Base-by-base conservation (phyloP, 2,329 filamentous ascomycete species). In the Hirsutella minnesotensis region DNA sequence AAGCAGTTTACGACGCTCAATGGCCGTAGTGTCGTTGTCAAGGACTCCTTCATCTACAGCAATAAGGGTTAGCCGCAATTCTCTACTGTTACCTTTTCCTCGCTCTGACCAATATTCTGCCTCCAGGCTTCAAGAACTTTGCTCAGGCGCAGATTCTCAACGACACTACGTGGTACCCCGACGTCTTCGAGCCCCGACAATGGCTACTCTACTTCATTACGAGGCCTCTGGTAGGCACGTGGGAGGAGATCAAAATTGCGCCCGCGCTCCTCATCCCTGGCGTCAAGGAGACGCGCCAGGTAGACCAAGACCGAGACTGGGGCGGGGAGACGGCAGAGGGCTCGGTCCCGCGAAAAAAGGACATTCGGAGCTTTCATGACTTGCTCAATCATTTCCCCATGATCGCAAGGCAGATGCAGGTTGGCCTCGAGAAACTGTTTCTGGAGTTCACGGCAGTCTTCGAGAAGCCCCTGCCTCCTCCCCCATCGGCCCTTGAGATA, bases 161-260 rank as follows among this genome's bases (percentile, higher is more conserved):
- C 57, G 94, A 98, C 62, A 72, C 76, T 31, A 75, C 95, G 33
- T 96, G 87, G 75, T 94, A 94, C 56, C 82, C 87, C 39, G 86
- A 95, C 55, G 80, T 78, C n/a, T 76, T 86, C 53, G 90, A 96
- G 53, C 82, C 86, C 13, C 83, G 88, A 53, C 86, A 89, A 73
- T 98, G 92, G 88, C 78, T 98, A 36, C 75, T 98, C 46, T 96
- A 96, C 72, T 95, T 89, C 63, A 94, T 98, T 49, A 92, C 90
- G 21, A 81, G 79, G 41, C 92, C 92, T 2, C 68, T 98, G 41
- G 76, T 95, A 18, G 92, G 92, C 20, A 74, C 76, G 1, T 89
- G 83, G 70, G 88, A 95, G 55, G 76, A 87, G 40, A 72, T 79
- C 41, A 81, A 79, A 49, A 81, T 90, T 40, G 63, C 74, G 4